These are phyloP conservation scores for Dianthus caryophyllus DNA, from an alignment of 148 eudicot genomes.

Conservation along the genomic window DNA sequence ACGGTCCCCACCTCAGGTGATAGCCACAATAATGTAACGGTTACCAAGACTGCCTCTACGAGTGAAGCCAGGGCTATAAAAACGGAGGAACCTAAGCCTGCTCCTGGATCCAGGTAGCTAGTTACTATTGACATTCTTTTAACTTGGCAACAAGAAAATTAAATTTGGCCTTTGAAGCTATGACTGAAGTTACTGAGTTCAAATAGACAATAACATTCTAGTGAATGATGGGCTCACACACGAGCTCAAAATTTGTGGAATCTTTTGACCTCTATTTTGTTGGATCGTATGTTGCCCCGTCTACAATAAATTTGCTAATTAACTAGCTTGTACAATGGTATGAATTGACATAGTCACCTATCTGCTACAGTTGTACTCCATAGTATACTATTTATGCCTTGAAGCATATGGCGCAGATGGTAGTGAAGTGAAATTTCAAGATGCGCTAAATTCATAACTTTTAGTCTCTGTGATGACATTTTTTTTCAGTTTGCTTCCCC, in stretches of 20 bases:
- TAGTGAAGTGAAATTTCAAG: not conserved
- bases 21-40: constrained; percentile 34
- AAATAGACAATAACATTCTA: not conserved
- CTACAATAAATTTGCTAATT: not conserved
- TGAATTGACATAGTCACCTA: not conserved
- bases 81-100: constrained; percentile 41
- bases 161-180: not conserved
- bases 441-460: not conserved
- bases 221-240: not conserved
- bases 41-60: constrained; percentile 37
- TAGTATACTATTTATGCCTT: not conserved
- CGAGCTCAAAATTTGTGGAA: not conserved
- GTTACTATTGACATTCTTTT: not conserved
- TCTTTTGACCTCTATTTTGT: not conserved
- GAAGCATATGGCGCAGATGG: not conserved
- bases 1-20: constrained; percentile 27
- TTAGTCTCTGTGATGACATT: not conserved
- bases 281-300: not conserved
- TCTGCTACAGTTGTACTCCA: not conserved
- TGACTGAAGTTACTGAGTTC: too few relatives aligned
- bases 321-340: not conserved
- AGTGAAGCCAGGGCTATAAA: constrained; percentile 37
- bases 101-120: constrained; percentile 80
- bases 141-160: not conserved
- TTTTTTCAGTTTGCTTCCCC: too few relatives aligned